Evolutionary conservation across 495 filamentous ascomycete genomes (phyloP), one percentile per base, ranked within the genome.

Genomic region (Penicillium argentinense): DNA sequence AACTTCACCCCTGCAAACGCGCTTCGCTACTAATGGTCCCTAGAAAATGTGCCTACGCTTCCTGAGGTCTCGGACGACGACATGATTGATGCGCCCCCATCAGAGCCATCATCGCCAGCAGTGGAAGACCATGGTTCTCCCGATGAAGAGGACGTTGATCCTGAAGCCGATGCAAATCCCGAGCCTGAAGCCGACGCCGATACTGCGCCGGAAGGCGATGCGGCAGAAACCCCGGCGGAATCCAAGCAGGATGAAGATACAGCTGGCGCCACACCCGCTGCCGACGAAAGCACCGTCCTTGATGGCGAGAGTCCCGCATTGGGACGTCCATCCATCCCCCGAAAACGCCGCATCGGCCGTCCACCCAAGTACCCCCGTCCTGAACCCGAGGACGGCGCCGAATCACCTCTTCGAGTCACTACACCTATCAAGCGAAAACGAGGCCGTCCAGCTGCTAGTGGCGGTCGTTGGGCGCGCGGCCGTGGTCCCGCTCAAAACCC

Each of bases 331-430:
- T 54, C 83, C 65, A 71, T 82, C 70, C 74, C 84, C 63, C 84
- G 88, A 56, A 86, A 88, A 61, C 81, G 87, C 51, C 87, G 91
- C 32, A 78, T 91, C 2, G 91, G 91, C 11, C 83, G 91, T 22
- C 91, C 90, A 1, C 88, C 91, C 16, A 91, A 90, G 77, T 89
- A 88, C 56, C 79, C 81, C 18, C 86, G 85, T 0, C 81, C 85
- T 4, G 88, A 88, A 61, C 82, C 89, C 60, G 62, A 66, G 4
- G 78, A 86, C 45, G 82, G 73, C 27, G 76, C 58, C 61, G 77
- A 44, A 67, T 76, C 51, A 71, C 83, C 43, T 61, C 79, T 62
- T 53, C 72, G 67, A 45, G 64, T 68, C 21, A 76, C 76, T 38
- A 85, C 83, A 50, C 91, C 70, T 60, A 70, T 72, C 14, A 82